Conservation (phyloP, 805 yeast species). For the Zygosaccharomyces siamensis region DNA sequence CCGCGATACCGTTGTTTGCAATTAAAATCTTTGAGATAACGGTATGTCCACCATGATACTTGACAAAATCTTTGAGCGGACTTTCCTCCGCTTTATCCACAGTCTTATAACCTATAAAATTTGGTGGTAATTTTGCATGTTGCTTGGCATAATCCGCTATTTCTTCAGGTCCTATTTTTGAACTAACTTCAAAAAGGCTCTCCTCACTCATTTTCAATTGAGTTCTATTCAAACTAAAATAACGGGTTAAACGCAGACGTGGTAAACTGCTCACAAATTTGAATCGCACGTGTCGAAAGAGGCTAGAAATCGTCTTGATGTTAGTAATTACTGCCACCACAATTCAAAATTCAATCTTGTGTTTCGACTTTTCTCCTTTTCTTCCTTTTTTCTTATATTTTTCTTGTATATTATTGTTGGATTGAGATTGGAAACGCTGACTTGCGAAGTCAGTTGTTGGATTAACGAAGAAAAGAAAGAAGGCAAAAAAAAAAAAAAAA, state of each 20-base stretch:
- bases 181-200: conserved; percentile 37
- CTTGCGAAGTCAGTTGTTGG: not conserved
- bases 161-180: conserved; percentile 22
- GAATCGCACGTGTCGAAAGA: conserved; percentile 2
- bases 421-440: not conserved
- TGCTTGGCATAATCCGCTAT: conserved; percentile 29
- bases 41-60: conserved; percentile 87
- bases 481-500: not conserved
- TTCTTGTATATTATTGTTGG: conserved; percentile 1
- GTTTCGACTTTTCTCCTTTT: not conserved
- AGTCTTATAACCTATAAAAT: conserved; percentile 80
- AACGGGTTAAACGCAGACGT: conserved; percentile 6
- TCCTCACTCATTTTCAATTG: conserved; percentile 38
- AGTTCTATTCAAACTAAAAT: conserved; percentile 1
- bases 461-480: conserved; percentile 3
- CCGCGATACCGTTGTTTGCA: conserved; percentile 99
- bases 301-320: conserved; percentile 7
- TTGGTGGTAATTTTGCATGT: conserved; percentile 50
- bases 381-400: conserved; percentile 1
- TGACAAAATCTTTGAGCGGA: conserved; percentile 76
- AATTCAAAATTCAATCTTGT: not conserved
- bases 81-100: conserved; percentile 74
- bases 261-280: conserved; percentile 5
- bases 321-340: conserved; percentile 1
- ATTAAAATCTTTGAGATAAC: conserved; percentile 83